phyloP scores from a whole-genome alignment of 2,329 filamentous ascomycete species.

The Aspergillus sp. region DNA sequence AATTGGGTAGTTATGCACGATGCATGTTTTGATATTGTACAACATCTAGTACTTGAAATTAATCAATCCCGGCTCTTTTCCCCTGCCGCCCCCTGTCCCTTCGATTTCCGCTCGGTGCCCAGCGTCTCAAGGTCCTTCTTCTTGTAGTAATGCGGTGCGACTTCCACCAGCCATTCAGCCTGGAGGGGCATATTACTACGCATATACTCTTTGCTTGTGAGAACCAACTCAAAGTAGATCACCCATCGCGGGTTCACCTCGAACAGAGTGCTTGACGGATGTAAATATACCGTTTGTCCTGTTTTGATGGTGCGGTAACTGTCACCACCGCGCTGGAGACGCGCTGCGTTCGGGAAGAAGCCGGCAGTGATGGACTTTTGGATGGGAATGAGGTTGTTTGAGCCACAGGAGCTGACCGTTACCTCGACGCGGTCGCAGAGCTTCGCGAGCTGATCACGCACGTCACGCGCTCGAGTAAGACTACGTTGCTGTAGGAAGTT shows the following conservation, averaged over 20 bases:
- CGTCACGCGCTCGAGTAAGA: slow-evolving; percentile 84
- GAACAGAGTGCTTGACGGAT: slow-evolving; percentile 81
- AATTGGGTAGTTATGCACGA: not conserved
- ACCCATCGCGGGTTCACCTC: slow-evolving; percentile 81
- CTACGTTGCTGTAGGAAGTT: slow-evolving; percentile 92
- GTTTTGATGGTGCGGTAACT: slow-evolving; percentile 91
- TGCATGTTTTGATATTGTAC: not conserved
- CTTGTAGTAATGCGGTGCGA: slow-evolving; percentile 94
- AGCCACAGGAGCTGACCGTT: slow-evolving; percentile 64
- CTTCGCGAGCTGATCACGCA: slow-evolving; percentile 87
- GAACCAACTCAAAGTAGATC: slow-evolving; percentile 80
- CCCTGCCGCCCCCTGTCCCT: slow-evolving; percentile 50
- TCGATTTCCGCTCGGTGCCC: slow-evolving; percentile 74
- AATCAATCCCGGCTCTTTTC: slow-evolving; percentile 36
- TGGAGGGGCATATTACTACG: slow-evolving; percentile 82
- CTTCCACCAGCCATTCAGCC: slow-evolving; percentile 79
- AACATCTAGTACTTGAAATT: not conserved
- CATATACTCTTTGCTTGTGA: slow-evolving; percentile 97
- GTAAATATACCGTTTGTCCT: slow-evolving; percentile 83
- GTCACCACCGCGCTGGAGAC: slow-evolving; percentile 79
- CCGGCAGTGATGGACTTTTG: slow-evolving; percentile 86
- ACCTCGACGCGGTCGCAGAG: slow-evolving; percentile 94
- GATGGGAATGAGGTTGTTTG: slow-evolving; percentile 72
- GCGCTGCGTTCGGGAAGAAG: slow-evolving; percentile 91
- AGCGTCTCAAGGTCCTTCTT: slow-evolving; percentile 82